Evolutionary conservation across 495 filamentous ascomycete species (phyloP), one percentile per base, ranked within the genome.

Genomic region (Neurospora sp.): DNA sequence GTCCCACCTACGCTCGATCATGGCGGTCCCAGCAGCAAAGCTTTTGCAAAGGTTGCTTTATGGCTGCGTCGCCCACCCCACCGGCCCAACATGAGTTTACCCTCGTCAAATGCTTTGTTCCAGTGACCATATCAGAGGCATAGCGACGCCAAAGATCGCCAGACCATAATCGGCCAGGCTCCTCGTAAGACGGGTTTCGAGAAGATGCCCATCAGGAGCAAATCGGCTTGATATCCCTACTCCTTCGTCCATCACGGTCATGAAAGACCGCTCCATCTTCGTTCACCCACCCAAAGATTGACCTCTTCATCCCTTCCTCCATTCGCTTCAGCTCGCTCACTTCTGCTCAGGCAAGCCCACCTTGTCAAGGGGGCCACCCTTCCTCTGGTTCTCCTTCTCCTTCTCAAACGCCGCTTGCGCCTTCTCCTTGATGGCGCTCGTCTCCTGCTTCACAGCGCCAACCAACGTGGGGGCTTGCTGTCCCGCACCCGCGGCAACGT

Each of bases 341-440:
- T 66, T 76, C 69, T 54, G 66, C 31, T 36, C 72, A 36, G 77
- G 75, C 21, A 81, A 71, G 5, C 83, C 86, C 54, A 87, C 69
- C 75, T 81, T 81, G 72, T 88, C 86, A 42, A 88, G 74, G 34
- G 83, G 80, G 8, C 86, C 86, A 19, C 86, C 86, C n/a, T 74
- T 75, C 71, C 78, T 78, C 78, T 88, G 83, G 69, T 83, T 86
- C 71, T 84, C 82, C 74, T 82, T 83, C 78, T 88, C 85, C 42
- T 81, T 76, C 70, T 84, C 84, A 71, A 86, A 84, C 21, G 88
- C 89, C 28, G 85, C 74, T 71, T 79, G 81, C 31, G 81, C 83
- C 76, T 83, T 84, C 9, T 78, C 79, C 72, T 74, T 73, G 15
- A 79, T 48, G 5, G 39, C 71, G 13, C 76, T 73, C 73, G 75